phyloP scores from a whole-genome alignment of 768 basidiomycete species.

The Mycena rosella region DNA sequence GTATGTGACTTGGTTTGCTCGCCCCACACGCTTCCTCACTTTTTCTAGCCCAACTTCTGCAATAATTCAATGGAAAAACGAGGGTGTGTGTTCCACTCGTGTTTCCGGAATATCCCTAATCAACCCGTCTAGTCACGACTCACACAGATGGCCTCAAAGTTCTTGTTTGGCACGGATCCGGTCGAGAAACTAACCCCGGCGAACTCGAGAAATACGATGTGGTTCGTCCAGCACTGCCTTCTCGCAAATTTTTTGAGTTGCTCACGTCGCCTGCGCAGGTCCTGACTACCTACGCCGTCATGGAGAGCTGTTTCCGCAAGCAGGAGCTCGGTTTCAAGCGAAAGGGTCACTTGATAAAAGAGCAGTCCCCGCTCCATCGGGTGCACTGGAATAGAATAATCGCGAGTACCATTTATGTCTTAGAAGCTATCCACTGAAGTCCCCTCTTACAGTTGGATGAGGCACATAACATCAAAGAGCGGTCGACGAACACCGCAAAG shows the following conservation, averaged over 20 bases:
- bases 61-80: constrained; percentile 91
- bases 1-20: constrained; percentile 65
- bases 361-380: constrained; percentile 87
- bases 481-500: constrained; percentile 94
- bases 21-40: constrained; percentile 47
- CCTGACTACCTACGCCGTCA: constrained; percentile 87
- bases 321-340: constrained; percentile 94
- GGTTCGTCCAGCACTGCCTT: constrained; percentile 55
- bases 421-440: not conserved
- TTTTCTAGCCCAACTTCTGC: constrained; percentile 63
- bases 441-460: constrained; percentile 78
- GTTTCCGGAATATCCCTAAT: not conserved
- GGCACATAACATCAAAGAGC: constrained; percentile 98
- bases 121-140: constrained; percentile 58
- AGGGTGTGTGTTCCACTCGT: constrained; percentile 58
- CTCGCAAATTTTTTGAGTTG: not conserved
- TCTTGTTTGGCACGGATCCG: constrained; percentile 91
- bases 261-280: constrained; percentile 58
- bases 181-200: constrained; percentile 73
- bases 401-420: constrained; percentile 53
- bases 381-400: constrained; percentile 89
- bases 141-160: constrained; percentile 90
- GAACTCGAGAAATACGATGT: constrained; percentile 90
- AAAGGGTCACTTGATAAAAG: constrained; percentile 86
- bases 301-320: constrained; percentile 91